Percentiles rank a stretch among this genome's conserved stretches.
Conservation (phyloP, 2,329 filamentous ascomycete species). For the Magnaporthales sp. region DNA sequence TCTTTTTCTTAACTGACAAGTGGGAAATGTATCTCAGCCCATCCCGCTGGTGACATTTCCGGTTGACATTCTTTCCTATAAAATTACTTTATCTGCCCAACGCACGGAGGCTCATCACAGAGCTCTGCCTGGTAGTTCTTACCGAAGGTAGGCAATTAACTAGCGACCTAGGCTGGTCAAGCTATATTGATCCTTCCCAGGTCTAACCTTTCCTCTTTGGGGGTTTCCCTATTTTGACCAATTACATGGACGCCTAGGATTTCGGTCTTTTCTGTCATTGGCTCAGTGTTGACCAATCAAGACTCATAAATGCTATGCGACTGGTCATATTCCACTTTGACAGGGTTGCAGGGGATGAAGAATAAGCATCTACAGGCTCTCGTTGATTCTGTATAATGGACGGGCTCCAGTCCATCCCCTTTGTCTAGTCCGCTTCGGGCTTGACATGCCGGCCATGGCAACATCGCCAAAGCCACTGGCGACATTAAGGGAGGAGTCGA, state of each 20-base stretch:
- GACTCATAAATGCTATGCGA: conserved; percentile 11
- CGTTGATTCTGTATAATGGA: conserved; percentile 13
- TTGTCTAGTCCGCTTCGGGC: conserved; percentile 10
- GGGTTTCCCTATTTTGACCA: conserved; percentile 1
- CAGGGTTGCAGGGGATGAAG: conserved; percentile 12
- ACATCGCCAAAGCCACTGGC: not conserved
- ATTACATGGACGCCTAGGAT: not conserved
- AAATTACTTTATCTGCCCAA: not conserved
- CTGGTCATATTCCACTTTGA: conserved; percentile 13
- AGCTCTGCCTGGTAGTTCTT: not conserved
- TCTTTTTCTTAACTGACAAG: not conserved
- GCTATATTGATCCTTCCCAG: not conserved
- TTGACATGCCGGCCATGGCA: conserved; percentile 7
- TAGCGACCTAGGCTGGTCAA: not conserved
- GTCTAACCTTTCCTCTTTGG: not conserved
- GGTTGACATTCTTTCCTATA: not conserved
- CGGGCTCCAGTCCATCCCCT: conserved; percentile 9
- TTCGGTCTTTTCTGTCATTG: conserved; percentile 5
- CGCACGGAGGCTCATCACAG: not conserved
- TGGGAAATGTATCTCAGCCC: not conserved
- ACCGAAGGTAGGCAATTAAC: not conserved
- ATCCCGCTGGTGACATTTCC: not conserved
- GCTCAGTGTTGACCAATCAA: conserved; percentile 14
- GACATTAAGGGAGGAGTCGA: not conserved
- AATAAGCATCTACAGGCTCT: conserved; percentile 22